Percentiles rank a stretch among this genome's conserved stretches.
Evolutionary conservation across 177 flowering plant genomes (phyloP).

Genomic region (Vitis hybrid): DNA sequence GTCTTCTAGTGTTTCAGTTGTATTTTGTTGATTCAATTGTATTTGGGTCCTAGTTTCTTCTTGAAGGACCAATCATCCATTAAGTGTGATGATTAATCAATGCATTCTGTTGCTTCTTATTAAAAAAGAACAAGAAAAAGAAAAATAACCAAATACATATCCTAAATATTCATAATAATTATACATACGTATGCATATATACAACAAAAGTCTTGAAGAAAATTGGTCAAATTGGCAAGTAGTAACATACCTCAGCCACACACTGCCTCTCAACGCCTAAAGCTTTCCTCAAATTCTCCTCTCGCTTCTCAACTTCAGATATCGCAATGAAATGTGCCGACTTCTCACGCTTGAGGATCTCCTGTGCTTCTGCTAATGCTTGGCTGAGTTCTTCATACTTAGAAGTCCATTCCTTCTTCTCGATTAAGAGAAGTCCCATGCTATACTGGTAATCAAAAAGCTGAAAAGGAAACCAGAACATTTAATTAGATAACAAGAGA

Average conservation of each 20-base stretch:
- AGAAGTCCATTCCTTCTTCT: conserved; percentile 75
- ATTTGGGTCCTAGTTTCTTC: no score
- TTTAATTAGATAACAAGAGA: neutral
- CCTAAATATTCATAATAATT: no score
- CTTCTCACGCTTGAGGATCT: conserved; percentile 73
- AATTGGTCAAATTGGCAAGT: neutral
- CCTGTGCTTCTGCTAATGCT: conserved; percentile 57
- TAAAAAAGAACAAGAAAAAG: no score
- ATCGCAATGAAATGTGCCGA: conserved; percentile 60
- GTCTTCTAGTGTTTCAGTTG: no score
- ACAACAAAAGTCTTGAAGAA: no score
- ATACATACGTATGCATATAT: no score
- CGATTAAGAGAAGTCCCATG: conserved; percentile 94
- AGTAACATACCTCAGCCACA: conserved; percentile 62
- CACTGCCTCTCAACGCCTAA: conserved; percentile 70
- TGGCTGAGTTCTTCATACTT: conserved; percentile 57
- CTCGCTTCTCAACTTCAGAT: conserved; percentile 72
- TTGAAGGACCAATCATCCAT: no score
- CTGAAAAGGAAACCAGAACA: conserved; percentile 33
- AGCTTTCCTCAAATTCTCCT: conserved; percentile 68
- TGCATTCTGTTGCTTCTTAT: no score
- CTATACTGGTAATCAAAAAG: conserved; percentile 82
- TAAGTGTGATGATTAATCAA: no score
- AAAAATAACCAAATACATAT: neutral
- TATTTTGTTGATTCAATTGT: no score